Base-by-base conservation (phyloP, 2,329 filamentous ascomycete species). In the Cyphellophora attinorum region DNA sequence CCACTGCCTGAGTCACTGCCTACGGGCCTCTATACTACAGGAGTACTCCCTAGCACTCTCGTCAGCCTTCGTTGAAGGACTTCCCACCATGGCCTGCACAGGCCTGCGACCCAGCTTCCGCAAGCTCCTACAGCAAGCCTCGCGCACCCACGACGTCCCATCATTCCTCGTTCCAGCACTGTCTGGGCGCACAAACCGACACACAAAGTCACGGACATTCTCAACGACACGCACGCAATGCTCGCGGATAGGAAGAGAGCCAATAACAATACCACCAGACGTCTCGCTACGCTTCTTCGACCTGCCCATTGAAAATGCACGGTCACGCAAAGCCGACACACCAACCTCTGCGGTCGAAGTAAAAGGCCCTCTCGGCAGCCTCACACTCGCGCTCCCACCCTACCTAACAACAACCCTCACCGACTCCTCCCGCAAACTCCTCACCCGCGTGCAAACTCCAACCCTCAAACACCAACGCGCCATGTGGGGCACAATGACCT, bases 401-500 rank as follows among this genome's bases (percentile, higher is more conserved):
- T 98, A 83, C 56, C 64, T 96, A 37, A 74, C 67, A 21, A 67
- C 96, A 42, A 65, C 76, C 37, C 74, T 81, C 46, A 81, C 93
- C 53, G 57, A 65, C 13, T 69, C 69, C 33, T 61, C 68, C 17
- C 68, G 72, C 46, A 81, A 79, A 52, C 75, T 79, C 8, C 68
- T 68, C 19, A 63, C 98, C 46, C 75, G 68, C 36, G 76, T 98
- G 8, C 60, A 79, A 52, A 74, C 96, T 59, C 60, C 67, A 12
- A 64, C 75, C 12, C 59, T 76, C 34, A 79, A 79, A 62, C 69
- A 83, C 44, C 89, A 96, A 61, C 79, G 80, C 55, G 83, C 83
- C 59, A 96, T 96, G 88, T 96, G 91, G 91, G 91, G 89, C 44
- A 96, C 89, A 5, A 82, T 79, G 29, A 88, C 91, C 64, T 79